A percentile compares a stretch with the other conserved stretches of the same genome.
Conservation (phyloP, 352 stramenopile genomes). For the Phytophthora ohioensis region DNA sequence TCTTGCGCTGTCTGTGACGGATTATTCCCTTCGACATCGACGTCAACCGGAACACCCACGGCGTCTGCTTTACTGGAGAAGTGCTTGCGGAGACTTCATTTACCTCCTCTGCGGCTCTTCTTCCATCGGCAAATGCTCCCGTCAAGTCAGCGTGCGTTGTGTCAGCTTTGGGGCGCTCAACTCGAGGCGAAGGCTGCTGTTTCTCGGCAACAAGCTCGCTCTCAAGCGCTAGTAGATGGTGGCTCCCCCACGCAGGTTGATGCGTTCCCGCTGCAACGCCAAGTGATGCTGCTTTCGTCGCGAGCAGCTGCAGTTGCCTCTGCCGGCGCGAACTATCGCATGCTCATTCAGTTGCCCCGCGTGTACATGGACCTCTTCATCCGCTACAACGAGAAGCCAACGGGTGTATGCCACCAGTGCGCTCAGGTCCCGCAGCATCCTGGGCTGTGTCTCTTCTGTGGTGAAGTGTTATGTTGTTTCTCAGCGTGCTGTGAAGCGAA, state of each 20-base stretch:
- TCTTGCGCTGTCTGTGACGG: constrained; percentile 76
- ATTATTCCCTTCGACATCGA: constrained; percentile 42
- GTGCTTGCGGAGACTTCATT: constrained; percentile 65
- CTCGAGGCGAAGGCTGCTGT: constrained; percentile 79
- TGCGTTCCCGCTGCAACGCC: constrained; percentile 38
- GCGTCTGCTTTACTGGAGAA: constrained; percentile 44
- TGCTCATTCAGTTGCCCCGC: constrained; percentile 63
- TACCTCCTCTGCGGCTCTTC: constrained; percentile 74
- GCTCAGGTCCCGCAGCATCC: constrained; percentile 72
- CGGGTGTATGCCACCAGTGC: constrained; percentile 63
- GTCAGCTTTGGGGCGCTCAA: constrained; percentile 78
- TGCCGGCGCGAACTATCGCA: constrained; percentile 18
- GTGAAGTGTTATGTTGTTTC: constrained; percentile 81
- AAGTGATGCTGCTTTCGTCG: constrained; percentile 40
- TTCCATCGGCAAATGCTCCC: constrained; percentile 74
- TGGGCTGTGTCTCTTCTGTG: constrained; percentile 81
- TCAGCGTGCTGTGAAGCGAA: constrained; percentile 70
- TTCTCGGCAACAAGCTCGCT: constrained; percentile 47
- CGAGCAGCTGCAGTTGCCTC: constrained; percentile 27
- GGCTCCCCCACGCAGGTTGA: constrained; percentile 15
- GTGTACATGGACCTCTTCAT: constrained; percentile 89
- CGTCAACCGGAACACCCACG: constrained; percentile 20
- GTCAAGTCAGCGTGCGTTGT: constrained; percentile 61
- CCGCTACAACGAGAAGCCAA: constrained; percentile 76
- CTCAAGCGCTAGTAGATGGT: constrained; percentile 20